Evolutionary conservation across 2,329 filamentous ascomycete species (phyloP), one percentile per base, ranked within the genome.

Genomic region (Penicillium sp.): DNA sequence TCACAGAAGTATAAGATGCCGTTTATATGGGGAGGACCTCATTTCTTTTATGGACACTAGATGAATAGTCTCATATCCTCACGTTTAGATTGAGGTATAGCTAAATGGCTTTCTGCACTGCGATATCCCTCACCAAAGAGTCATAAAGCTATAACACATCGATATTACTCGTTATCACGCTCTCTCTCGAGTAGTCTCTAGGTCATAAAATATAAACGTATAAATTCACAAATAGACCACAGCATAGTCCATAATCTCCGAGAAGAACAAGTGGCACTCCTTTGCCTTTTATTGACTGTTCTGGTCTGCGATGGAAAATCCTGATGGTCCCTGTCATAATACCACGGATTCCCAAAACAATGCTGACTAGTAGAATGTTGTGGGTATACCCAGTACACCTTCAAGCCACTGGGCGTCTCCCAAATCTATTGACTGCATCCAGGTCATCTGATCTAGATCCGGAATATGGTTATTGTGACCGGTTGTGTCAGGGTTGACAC

Each of bases 281-380:
- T 10, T 31, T 4, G 10, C 15, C 35, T 7, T 36, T 36, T n/a
- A 3, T 36, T n/a, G 35, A 0, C 1, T 1, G 12, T 21, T 7
- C 12, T 3, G 13, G 2, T 39, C 2, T 13, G n/a, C 12, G 8
- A 10, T 13, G 15, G 6, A 19, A 41, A 7, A 12, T 6, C 10
- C 2, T 41, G 6, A 10, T 6, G 8, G 8, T 27, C 9, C 8
- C 1, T 27, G 27, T 27, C 27, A 27, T 27, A 27, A 27, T 27
- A 27, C 27, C 27, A 27, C 8, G 27, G 27, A 41, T 21, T 13
- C 38, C 6, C 10, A 7, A 21, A 13, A 41, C 38, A 41, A 41
- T 41, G 38, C 10, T 12, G 75, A 58, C 49, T 72, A 68, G 43
- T 74, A 66, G 52, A 77, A 80, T 2, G 60, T 58, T 3, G 57